These are phyloP conservation scores for Vaccinium myrtillus DNA, from an alignment of 148 eudicot species.

Conservation along the genomic window DNA sequence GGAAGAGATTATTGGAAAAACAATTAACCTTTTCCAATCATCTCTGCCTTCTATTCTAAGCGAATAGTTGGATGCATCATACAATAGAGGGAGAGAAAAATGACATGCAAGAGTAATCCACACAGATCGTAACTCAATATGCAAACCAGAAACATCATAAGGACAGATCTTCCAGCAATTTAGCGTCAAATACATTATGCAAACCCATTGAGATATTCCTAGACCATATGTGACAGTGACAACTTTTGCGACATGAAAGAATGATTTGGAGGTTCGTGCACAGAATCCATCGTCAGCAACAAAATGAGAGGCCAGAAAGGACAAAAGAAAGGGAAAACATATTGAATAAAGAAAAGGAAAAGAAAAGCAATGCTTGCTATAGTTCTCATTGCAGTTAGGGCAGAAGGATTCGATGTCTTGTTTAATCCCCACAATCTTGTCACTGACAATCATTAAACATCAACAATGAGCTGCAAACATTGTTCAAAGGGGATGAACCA, in stretches of 20 bases:
- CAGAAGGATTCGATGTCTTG: neutral
- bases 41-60: neutral
- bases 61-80: neutral
- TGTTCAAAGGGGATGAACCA: constrained; percentile 9
- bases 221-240: neutral
- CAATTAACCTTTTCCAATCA: neutral
- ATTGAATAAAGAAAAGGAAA: neutral
- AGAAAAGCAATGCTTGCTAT: neutral
- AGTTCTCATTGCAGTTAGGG: neutral
- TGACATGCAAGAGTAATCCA: constrained; percentile 11
- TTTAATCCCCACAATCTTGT: neutral
- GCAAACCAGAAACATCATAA: neutral
- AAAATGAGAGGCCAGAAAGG: neutral
- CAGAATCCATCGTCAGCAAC: neutral
- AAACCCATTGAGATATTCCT: neutral
- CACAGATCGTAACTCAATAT: neutral
- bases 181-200: neutral
- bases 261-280: neutral
- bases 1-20: constrained; percentile 20
- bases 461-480: constrained; percentile 7
- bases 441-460: neutral
- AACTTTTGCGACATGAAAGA: neutral
- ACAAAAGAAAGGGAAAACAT: neutral
- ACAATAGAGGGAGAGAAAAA: neutral
- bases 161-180: neutral